Evolutionary conservation across 2,329 filamentous ascomycete species (phyloP).

Genomic region (Colletotrichum agaves): DNA sequence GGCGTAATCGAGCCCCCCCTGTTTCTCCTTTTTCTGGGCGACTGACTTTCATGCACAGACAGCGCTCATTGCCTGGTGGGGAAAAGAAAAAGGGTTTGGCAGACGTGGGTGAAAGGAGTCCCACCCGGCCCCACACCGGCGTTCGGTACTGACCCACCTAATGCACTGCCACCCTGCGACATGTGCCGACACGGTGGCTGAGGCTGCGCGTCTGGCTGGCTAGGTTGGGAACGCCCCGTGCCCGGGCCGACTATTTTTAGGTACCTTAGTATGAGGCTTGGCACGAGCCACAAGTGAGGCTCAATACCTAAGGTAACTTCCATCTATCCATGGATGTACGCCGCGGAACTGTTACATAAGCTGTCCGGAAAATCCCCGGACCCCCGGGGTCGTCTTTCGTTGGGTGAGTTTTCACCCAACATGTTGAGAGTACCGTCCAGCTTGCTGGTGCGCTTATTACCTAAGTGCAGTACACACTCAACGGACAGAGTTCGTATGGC

Average conservation of each 20-base stretch:
- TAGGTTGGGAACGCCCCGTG: background rate
- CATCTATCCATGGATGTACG: too few relatives aligned
- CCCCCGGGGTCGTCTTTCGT: too few relatives aligned
- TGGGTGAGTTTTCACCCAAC: constrained; percentile 22
- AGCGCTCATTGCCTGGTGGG: background rate
- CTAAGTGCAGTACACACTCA: background rate
- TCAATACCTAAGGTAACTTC: background rate
- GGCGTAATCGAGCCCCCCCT: constrained; percentile 4
- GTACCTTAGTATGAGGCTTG: background rate
- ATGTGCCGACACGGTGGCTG: constrained; percentile 22
- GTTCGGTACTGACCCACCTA: constrained; percentile 17
- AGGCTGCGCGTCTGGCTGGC: background rate
- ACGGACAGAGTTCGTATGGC: background rate
- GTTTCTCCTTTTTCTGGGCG: background rate
- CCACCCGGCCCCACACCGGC: constrained; percentile 19
- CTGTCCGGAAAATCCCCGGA: too few relatives aligned
- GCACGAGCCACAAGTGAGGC: background rate
- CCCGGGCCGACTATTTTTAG: constrained; percentile 8
- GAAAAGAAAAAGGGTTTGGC: constrained; percentile 7
- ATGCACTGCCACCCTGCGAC: constrained; percentile 27
- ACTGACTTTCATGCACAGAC: constrained; percentile 29
- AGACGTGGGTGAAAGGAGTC: constrained; percentile 22
- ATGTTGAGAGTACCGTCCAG: background rate
- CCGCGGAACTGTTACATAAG: constrained; percentile 44
- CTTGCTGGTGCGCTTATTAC: background rate